Evolutionary conservation across 1,139 yeast genomes (phyloP), one percentile per base, ranked within the genome.

Genomic region (Candida sp.): DNA sequence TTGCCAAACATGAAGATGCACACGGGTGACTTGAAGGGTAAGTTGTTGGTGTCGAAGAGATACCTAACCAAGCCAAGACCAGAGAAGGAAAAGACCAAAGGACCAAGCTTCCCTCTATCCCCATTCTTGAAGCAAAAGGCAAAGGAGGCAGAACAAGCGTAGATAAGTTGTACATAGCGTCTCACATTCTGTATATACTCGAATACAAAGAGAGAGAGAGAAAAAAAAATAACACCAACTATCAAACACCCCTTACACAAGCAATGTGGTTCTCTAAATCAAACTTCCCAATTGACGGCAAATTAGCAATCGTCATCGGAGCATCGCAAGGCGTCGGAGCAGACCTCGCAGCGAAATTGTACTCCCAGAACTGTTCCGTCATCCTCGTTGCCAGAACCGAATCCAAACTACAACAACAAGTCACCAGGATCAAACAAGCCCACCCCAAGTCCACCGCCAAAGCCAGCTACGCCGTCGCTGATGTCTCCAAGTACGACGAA

Each of bases 301-400:
- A 86, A 67, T 66, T 83, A 1, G 93, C 90, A 2, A 78, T 94
- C n/a, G 79, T 96, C 17, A 83, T 97, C 0, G 99, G 99, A 1
- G 99, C 94, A 0, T 92, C 98, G 0, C 99, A 94, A 63, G 99
- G 99, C 0, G 74, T 94, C 1, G 99, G 99, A 0, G 85, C 85
- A 2, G 89, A 90, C 44, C 67, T 96, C 49, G 97, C 97, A 0
- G 72, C 73, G 39, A 76, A 82, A 54, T 70, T 88, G 45, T 86
- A 82, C 52, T 56, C 70, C 3, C 63, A 68, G 27, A 87, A 89
- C 5, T 90, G 94, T 46, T 68, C 79, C 3, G 90, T 93, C 5
- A 74, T 88, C 1, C 68, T 93, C 22, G 89, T 92, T 12, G 92
- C 98, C 2, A 76, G 99, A 57, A 86, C 90, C 1, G 85, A 78